A percentile compares a stretch with the other conserved stretches of the same genome.
Evolutionary conservation across 768 basidiomycete species (phyloP).

Genomic region (Amanita muscaria): DNA sequence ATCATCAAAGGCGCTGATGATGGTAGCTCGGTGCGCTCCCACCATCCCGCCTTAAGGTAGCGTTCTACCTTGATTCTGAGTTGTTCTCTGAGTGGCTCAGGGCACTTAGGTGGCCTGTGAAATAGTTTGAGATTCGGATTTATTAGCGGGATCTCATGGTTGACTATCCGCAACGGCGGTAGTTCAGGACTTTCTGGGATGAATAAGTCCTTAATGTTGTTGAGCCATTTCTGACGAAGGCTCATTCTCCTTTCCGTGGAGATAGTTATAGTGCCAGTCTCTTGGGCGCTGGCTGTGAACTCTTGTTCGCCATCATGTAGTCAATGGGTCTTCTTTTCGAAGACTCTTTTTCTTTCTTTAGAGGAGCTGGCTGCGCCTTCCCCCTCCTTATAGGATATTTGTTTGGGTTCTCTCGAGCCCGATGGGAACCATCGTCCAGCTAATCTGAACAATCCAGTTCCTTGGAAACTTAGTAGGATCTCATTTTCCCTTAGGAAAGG

Average conservation of each 20-base stretch:
- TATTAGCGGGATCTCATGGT: background rate
- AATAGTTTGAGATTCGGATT: background rate
- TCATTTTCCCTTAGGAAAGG: background rate
- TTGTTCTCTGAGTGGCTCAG: background rate
- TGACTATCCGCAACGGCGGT: background rate
- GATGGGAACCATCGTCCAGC: background rate
- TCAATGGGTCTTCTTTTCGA: background rate
- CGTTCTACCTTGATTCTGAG: background rate
- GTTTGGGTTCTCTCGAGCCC: background rate
- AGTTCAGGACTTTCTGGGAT: background rate
- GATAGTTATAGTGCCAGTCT: background rate
- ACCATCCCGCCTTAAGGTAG: background rate
- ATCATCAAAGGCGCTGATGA: background rate
- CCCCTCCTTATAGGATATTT: background rate
- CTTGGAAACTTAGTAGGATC: background rate
- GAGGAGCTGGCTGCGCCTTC: background rate
- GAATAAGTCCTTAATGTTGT: background rate
- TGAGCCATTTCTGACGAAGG: conserved; percentile 2
- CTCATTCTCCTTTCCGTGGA: background rate
- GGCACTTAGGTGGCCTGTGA: background rate
- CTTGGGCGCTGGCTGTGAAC: background rate
- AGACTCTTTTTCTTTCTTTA: background rate
- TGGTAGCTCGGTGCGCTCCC: background rate
- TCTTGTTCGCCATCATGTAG: background rate
- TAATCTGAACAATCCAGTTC: background rate